Base-by-base conservation (phyloP, 2,329 filamentous ascomycete species). In the Diaporthe nobilis region DNA sequence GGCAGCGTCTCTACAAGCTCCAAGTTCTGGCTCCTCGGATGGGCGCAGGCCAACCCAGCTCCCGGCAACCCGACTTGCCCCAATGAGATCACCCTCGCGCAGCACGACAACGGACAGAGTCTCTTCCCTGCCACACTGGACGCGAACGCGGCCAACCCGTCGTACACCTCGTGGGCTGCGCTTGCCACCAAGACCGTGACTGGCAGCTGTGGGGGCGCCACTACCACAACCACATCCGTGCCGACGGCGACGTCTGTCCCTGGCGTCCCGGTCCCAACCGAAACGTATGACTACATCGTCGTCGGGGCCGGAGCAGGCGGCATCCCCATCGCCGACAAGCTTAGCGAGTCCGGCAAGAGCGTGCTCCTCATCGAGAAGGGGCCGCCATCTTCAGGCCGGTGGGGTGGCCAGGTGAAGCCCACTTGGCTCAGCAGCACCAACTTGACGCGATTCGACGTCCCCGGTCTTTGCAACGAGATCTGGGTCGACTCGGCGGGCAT, bases 401-500 rank as follows among this genome's bases (percentile, higher is more conserved):
- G 90, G 84, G 90, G 90, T 55, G 91, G 91, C 4, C 88, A 84
- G 39, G 86, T 91, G 82, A 87, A 86, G 74, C 90, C 90, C 1
- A 83, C 82, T 2, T 93, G 92, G 92, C 86, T 90, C 15, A 82
- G 87, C 60, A 88, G 87, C 28, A 89, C 88, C 39, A 88, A 90
- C 63, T 79, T 93, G 47, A 92, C 91, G 25, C 90, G 91, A 70
- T 92, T 93, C 80, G 91, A 93, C 80, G 88, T 93, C 17, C 91
- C 91, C 2, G 91, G 91, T 78, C 87, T 92, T 72, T 92, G 91
- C 83, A 93, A 93, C 80, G 86, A 92, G 84, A 92, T 93, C 79
- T 92, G 90, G 90, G 84, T 86, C 13, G 87, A 92, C 79, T 90
- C 89, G 28, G 86, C 85, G 12, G 90, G 90, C 42, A 90, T 92